Evolutionary conservation across 176 grass and related monocot genomes (phyloP), one percentile per base, ranked within the genome.

Genomic region (Oryza rufipogon): DNA sequence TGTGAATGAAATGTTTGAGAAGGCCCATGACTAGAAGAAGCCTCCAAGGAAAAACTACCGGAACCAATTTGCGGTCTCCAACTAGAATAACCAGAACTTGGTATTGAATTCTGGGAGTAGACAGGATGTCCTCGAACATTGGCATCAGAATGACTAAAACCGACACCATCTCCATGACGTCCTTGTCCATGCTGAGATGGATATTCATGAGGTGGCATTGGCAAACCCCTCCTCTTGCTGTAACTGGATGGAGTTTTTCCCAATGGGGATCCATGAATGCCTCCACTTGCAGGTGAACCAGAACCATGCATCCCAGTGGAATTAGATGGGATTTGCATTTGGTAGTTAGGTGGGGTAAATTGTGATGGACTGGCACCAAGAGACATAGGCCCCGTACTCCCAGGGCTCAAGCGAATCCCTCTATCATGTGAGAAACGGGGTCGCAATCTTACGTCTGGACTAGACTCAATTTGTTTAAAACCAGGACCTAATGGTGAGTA

Each of bases 351-450:
- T 76, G 96, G 89, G 41, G 97, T 96, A 87, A 88, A 94, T 23
- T 99, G 97, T 4, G 97, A 96, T 36, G 97, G 97, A 76, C 97
- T 99, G 47, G 82, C 90, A 81, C 93, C 97, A 32, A 96, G 88
- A 75, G 93, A 94, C 89, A 94, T 91, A 70, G 86, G 88, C 26
- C 90, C 90, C 72, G 94, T 82, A 82, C 77, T 88, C 47, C 91
- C 92, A 86, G 97, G 86, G 71, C 91, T 96, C 51, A 89, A 84
- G 47, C 91, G 84, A 88, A 94, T 92, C 47, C 91, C 89, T 86
- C 85, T 99, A 86, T 88, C 92, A 89, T 94, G 86, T 67, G 87
- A 72, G 58, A 91, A 70, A 79, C 91, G 89, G 34, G 88, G 86
- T 72, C 89, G 88, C 64, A 81, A 33, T 86, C 91, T 90, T 86